Percentiles rank a stretch among this genome's conserved stretches.
phyloP scores from a whole-genome alignment of 164 flowering plant genomes.

The Chloranthus sessilifolius region DNA sequence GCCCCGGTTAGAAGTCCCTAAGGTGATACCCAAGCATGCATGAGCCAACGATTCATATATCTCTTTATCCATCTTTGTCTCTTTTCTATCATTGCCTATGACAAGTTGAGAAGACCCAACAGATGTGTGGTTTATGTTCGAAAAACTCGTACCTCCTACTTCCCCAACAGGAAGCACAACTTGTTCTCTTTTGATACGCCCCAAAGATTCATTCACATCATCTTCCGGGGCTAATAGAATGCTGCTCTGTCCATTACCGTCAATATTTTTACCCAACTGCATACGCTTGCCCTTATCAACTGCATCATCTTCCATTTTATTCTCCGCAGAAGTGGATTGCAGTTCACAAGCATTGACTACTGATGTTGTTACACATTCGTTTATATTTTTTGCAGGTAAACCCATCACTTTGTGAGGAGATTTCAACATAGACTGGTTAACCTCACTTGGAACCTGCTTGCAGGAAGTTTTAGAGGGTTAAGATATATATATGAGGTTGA shows the following conservation, averaged over 20 bases:
- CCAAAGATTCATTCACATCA: slow-evolving; percentile 25
- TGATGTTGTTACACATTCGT: slow-evolving; percentile 23
- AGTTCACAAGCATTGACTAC: slow-evolving; percentile 22
- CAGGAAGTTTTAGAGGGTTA: neutral
- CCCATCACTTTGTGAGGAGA: neutral
- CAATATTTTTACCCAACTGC: slow-evolving; percentile 25
- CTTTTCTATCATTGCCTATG: slow-evolving; percentile 27
- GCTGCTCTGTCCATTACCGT: slow-evolving; percentile 22
- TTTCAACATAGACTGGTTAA: neutral
- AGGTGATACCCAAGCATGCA: slow-evolving; percentile 53
- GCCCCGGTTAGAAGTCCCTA: slow-evolving; percentile 28
- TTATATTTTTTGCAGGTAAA: slow-evolving; percentile 13
- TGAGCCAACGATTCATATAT: slow-evolving; percentile 34
- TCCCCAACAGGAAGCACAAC: slow-evolving; percentile 26
- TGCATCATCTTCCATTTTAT: slow-evolving; percentile 27
- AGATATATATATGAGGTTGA: too few relatives aligned
- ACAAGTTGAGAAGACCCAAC: slow-evolving; percentile 30
- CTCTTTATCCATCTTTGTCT: slow-evolving; percentile 22
- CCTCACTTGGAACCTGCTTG: slow-evolving; percentile 29
- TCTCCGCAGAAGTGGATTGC: slow-evolving; percentile 22
- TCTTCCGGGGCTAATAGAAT: slow-evolving; percentile 26
- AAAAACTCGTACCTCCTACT: slow-evolving; percentile 30
- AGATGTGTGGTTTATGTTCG: slow-evolving; percentile 26
- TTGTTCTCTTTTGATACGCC: slow-evolving; percentile 49
- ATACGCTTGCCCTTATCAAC: slow-evolving; percentile 28